Evolutionary conservation across 768 basidiomycete species (phyloP).

Genomic region (Termitomyces sp.): DNA sequence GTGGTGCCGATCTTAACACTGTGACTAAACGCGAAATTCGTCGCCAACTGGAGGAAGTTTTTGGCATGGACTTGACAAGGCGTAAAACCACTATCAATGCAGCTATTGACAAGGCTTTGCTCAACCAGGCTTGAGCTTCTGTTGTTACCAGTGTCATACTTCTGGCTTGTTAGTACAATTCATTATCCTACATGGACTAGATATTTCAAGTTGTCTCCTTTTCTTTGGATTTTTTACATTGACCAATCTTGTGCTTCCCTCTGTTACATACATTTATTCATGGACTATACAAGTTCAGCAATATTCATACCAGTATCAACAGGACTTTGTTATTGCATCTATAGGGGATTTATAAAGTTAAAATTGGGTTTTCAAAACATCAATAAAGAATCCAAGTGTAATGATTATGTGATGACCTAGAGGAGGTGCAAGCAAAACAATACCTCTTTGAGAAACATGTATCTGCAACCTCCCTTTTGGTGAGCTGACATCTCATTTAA

Average conservation of each 20-base stretch:
- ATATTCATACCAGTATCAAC: not conserved
- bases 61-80: conserved; percentile 68
- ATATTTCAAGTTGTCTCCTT: not conserved
- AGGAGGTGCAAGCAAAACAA: too few species aligned
- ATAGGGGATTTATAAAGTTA: not conserved
- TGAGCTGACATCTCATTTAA: too few species aligned
- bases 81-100: conserved; percentile 73
- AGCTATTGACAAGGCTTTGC: conserved; percentile 66
- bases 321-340: not conserved
- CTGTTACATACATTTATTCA: not conserved
- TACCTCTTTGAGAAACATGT: too few species aligned
- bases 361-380: too few species aligned
- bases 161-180: not conserved
- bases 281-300: not conserved
- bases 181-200: not conserved
- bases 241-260: not conserved
- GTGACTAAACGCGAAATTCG: conserved; percentile 92
- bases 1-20: conserved; percentile 77
- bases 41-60: conserved; percentile 74
- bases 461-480: too few species aligned
- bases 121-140: conserved; percentile 35
- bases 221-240: not conserved
- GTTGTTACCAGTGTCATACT: not conserved
- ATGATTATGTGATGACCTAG: too few species aligned
- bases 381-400: too few species aligned